Evolutionary conservation across 768 basidiomycete species (phyloP).

Genomic region (Porpolomopsis calyptriformis): DNA sequence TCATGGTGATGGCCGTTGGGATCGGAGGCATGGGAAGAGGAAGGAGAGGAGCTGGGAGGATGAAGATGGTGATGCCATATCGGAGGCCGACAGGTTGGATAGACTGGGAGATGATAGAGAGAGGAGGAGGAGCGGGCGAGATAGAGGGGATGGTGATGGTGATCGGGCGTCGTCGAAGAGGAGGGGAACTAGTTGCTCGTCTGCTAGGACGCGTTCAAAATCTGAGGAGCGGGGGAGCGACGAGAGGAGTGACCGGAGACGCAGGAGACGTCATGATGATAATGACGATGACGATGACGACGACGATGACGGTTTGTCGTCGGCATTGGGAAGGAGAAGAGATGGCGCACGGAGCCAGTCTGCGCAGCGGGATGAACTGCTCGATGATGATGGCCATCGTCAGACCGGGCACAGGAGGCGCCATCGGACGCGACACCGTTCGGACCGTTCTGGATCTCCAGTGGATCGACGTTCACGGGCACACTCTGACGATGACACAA

Average conservation of each 20-base stretch:
- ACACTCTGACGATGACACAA: too few species aligned
- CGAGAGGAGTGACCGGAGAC: background rate
- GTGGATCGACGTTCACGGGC: background rate
- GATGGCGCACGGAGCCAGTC: background rate
- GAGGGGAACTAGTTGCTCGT: too few species aligned
- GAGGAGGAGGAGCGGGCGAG: background rate
- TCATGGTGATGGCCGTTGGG: conserved; percentile 34
- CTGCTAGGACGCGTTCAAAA: background rate
- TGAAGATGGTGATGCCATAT: conserved; percentile 30
- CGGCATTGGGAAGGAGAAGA: too few species aligned
- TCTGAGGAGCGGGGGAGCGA: background rate
- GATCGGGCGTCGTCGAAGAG: too few species aligned
- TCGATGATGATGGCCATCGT: background rate
- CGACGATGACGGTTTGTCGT: background rate
- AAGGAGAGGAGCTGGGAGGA: conserved; percentile 42
- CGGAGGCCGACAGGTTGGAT: conserved; percentile 1
- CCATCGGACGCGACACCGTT: background rate
- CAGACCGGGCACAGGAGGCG: background rate
- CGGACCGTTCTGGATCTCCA: background rate
- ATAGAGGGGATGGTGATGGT: too few species aligned
- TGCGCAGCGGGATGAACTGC: background rate
- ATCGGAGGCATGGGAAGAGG: conserved; percentile 42
- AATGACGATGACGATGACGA: background rate
- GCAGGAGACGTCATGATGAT: background rate
- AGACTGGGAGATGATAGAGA: conserved; percentile 19